Base-by-base conservation (phyloP, 495 filamentous ascomycete genomes). In the Aspergillus sclerotiicarbonarius region DNA sequence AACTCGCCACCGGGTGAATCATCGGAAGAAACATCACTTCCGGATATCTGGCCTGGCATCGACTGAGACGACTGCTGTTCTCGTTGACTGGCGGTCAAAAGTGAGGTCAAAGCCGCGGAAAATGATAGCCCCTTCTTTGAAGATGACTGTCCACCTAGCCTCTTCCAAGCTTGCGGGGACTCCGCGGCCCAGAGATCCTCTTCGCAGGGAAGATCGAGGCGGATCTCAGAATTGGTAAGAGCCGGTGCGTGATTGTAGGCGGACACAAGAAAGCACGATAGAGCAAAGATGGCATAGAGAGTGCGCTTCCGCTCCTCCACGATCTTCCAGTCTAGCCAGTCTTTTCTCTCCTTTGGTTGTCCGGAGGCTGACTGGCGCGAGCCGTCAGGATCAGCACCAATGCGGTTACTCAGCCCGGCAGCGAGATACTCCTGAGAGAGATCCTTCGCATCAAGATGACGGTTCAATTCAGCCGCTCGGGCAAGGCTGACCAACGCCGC, bases 301-400 rank as follows among this genome's bases (percentile, higher is more conserved):
- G 95, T 98, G 55, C 94, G 85, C 75, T 97, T 97, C 45, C 94
- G 84, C 68, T 98, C 95, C 73, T 98, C 94, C 37, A 82, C 83
- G 8, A 82, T 76, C 70, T 91, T 94, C 94, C 94, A 98, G 51
- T 82, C 82, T 32, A 91, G 72, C 94, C 94, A 98, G 63, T 93
- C 89, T 53, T 82, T 82, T 44, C 91, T 84, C 57, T 93, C 87
- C 62, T 91, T 88, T 0, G 81, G 73, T 32, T 84, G 81, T 18
- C 70, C 72, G 56, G 75, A 65, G 45, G 69, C 62, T 10, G 67
- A 61, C 30, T 71, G 69, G 44, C 56, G 66, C 67, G 67, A 71
- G 3, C 56, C 62, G 30, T 66, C 72, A 32, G 56, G 63, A 31
- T 67, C 63, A 13, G 61, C 4, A 19, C 58, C 54, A 6, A 13